These are phyloP conservation scores for Galerina marginata DNA, from an alignment of 768 basidiomycete genomes.

Conservation along the genomic window DNA sequence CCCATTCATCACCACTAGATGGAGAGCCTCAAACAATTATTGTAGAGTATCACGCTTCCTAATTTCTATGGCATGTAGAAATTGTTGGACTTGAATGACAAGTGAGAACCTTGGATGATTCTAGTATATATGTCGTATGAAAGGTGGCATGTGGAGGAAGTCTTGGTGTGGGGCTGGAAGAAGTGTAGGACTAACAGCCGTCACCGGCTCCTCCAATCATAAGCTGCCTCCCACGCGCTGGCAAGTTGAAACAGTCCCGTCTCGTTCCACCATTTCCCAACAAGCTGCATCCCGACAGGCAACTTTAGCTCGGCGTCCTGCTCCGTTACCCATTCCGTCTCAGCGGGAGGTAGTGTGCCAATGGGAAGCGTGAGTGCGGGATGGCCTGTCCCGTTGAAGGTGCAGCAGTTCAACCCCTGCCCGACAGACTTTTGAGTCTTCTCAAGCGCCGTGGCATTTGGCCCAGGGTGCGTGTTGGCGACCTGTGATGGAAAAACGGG, in stretches of 20 bases:
- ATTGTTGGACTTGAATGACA: no score
- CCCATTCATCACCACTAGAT: no score
- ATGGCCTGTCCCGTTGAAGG: slow-evolving; percentile 42
- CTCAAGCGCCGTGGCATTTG: slow-evolving; percentile 28
- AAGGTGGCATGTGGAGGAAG: no score
- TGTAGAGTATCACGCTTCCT: no score
- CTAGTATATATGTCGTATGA: no score
- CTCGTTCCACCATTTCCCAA: slow-evolving; percentile 48
- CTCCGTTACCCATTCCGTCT: slow-evolving; percentile 27
- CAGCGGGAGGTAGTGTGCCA: slow-evolving; percentile 41
- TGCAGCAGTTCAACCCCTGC: slow-evolving; percentile 33
- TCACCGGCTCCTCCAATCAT: slow-evolving; percentile 26
- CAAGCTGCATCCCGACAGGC: slow-evolving; percentile 51
- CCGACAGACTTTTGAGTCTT: slow-evolving; percentile 34
- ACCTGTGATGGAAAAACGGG: slow-evolving; percentile 7
- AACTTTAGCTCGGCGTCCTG: slow-evolving; percentile 37
- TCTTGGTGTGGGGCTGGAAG: no score
- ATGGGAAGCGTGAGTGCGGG: slow-evolving; percentile 48
- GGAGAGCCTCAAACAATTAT: no score
- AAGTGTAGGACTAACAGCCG: no score
- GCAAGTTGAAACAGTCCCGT: slow-evolving; percentile 31
- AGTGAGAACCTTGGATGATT: no score
- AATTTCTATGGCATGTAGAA: no score
- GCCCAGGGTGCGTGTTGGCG: slow-evolving; percentile 25
- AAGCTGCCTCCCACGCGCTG: slow-evolving; percentile 30